Evolutionary conservation across 768 basidiomycete genomes (phyloP).

Genomic region (Ramaria rubella): DNA sequence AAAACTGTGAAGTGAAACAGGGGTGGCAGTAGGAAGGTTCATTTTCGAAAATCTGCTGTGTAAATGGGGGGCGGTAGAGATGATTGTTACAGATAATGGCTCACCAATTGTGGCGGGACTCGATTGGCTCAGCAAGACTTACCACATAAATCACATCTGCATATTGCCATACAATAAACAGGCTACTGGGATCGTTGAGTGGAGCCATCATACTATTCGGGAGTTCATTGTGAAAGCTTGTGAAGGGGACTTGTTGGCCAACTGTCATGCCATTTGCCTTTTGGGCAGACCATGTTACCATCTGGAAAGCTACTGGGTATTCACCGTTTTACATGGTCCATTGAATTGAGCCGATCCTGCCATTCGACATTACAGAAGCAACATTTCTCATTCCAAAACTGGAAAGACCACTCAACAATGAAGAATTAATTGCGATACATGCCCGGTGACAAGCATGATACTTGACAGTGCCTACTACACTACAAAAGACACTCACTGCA

Average conservation of each 20-base stretch:
- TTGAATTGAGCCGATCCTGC: slow-evolving; percentile 24
- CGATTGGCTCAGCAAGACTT: slow-evolving; percentile 19
- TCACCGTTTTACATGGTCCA: slow-evolving; percentile 15
- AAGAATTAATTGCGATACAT: slow-evolving; percentile 19
- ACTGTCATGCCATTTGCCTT: slow-evolving; percentile 7
- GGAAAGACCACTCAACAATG: slow-evolving; percentile 8
- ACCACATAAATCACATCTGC: slow-evolving; percentile 31
- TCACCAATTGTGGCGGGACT: too few relatives aligned
- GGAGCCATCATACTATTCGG: slow-evolving; percentile 23
- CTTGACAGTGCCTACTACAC: too few relatives aligned
- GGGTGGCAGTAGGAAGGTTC: not conserved
- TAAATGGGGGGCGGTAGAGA: too few relatives aligned
- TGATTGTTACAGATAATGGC: too few relatives aligned
- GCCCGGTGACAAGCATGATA: too few relatives aligned
- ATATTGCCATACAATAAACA: slow-evolving; percentile 37
- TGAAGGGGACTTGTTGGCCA: slow-evolving; percentile 30
- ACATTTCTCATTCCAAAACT: slow-evolving; percentile 25
- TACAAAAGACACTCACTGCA: too few relatives aligned
- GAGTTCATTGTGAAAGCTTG: slow-evolving; percentile 30
- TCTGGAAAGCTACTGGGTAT: slow-evolving; percentile 5
- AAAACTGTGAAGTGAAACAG: slow-evolving; percentile 20
- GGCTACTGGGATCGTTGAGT: slow-evolving; percentile 33
- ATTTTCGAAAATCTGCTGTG: slow-evolving; percentile 19
- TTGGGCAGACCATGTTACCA: slow-evolving; percentile 16
- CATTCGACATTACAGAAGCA: slow-evolving; percentile 27